Evolutionary conservation across 805 yeast species (phyloP).

Genomic region (Saturnispora zaruensis): DNA sequence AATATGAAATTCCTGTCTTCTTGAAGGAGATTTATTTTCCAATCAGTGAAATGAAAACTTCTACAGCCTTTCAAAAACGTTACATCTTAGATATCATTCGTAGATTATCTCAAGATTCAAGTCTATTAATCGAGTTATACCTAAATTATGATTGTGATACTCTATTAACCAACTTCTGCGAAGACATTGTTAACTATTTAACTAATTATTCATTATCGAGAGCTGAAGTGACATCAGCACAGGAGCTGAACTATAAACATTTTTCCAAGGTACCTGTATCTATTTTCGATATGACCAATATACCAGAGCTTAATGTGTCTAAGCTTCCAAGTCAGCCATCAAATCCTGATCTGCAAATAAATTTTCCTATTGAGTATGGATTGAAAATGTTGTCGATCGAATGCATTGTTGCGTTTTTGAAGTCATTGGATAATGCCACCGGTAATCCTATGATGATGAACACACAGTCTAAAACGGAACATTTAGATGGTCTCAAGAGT

Average conservation of each 20-base stretch:
- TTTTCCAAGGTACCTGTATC: conserved; percentile 28
- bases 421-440: conserved; percentile 82
- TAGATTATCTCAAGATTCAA: conserved; percentile 78
- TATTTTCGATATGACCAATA: conserved; percentile 54
- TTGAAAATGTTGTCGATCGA: conserved; percentile 74
- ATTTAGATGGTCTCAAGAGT: conserved; percentile 9
- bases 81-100: conserved; percentile 76
- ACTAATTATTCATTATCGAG: conserved; percentile 63
- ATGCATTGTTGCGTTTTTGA: conserved; percentile 71
- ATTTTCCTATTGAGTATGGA: conserved; percentile 73
- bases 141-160: conserved; percentile 92
- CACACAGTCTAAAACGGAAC: neutral
- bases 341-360: conserved; percentile 42
- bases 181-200: conserved; percentile 68
- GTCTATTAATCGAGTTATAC: conserved; percentile 85
- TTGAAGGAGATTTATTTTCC: conserved; percentile 91
- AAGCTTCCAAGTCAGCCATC: conserved; percentile 48
- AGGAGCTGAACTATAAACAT: conserved; percentile 49
- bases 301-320: conserved; percentile 69
- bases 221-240: conserved; percentile 63
- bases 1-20: conserved; percentile 88
- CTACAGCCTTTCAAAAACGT: conserved; percentile 88
- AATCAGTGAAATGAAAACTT: conserved; percentile 81
- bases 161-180: conserved; percentile 75
- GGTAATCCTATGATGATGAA: conserved; percentile 36